phyloP scores from a whole-genome alignment of 352 stramenopile genomes.

The Phytophthora kernoviae region DNA sequence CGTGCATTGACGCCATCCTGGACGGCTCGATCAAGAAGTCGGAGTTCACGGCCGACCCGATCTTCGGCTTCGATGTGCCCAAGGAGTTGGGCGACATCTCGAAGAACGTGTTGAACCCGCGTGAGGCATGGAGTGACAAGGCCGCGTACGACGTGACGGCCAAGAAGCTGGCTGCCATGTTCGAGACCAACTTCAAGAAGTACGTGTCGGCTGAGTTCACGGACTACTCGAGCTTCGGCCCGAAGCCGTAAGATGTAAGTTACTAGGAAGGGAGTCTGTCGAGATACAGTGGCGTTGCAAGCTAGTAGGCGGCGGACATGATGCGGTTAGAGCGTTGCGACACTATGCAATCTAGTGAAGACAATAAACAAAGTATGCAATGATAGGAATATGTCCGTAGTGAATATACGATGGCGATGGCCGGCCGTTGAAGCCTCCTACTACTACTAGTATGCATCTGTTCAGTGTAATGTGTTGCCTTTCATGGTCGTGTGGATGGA shows the following conservation, averaged over 20 bases:
- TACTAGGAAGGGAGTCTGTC: background rate
- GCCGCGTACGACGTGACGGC: constrained; percentile 90
- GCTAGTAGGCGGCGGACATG: background rate
- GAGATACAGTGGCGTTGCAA: constrained; percentile 1
- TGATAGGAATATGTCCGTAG: background rate
- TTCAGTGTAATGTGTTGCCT: background rate
- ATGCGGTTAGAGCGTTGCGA: background rate
- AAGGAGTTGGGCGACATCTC: constrained; percentile 88
- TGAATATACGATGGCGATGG: background rate
- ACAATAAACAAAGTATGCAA: background rate
- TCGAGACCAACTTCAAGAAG: constrained; percentile 97
- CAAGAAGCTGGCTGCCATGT: constrained; percentile 96
- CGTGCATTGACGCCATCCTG: constrained; percentile 96
- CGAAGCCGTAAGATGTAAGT: constrained; percentile 66
- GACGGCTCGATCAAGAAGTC: constrained; percentile 95
- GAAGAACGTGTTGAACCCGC: constrained; percentile 90
- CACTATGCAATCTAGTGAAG: background rate
- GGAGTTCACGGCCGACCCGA: constrained; percentile 82
- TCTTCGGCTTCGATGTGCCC: constrained; percentile 96
- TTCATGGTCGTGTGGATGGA: background rate
- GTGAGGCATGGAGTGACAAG: constrained; percentile 93
- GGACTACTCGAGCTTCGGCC: constrained; percentile 97
- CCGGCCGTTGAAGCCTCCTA: too few relatives aligned
- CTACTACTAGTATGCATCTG: too few relatives aligned
- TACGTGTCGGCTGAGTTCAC: constrained; percentile 94